Conservation (phyloP, 2,329 filamentous ascomycete species). For the Trichoderma sp. region DNA sequence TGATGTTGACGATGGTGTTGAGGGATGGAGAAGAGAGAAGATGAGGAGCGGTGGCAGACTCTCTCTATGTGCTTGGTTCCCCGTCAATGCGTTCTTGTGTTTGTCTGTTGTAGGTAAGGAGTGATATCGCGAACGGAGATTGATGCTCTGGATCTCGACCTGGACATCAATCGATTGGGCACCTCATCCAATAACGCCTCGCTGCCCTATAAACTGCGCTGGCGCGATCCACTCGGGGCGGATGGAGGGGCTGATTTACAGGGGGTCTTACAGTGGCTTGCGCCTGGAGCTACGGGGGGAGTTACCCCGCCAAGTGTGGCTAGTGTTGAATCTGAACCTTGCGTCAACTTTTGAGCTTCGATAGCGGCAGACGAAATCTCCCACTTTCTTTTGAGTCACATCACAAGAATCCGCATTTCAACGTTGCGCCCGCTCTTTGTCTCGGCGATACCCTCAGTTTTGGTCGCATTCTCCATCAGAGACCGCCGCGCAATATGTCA, state of each 20-base stretch:
- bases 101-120: too few relatives aligned
- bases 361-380: background rate
- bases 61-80: conserved; percentile 2
- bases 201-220: background rate
- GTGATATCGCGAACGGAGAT: too few relatives aligned
- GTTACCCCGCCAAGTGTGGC: conserved; percentile 15
- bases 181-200: background rate
- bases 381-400: conserved; percentile 19
- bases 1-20: background rate
- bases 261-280: background rate
- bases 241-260: conserved; percentile 14
- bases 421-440: background rate
- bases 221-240: background rate
- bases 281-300: too few relatives aligned
- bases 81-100: background rate
- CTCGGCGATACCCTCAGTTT: background rate
- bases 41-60: conserved; percentile 27
- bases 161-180: background rate
- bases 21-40: background rate
- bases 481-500: background rate
- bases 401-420: background rate
- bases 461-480: background rate
- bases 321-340: background rate
- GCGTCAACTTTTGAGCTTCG: background rate
- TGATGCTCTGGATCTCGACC: conserved; percentile 11